Base-by-base conservation (phyloP, 768 basidiomycete species). In the Tylopilus plumbeoviolaceoides region DNA sequence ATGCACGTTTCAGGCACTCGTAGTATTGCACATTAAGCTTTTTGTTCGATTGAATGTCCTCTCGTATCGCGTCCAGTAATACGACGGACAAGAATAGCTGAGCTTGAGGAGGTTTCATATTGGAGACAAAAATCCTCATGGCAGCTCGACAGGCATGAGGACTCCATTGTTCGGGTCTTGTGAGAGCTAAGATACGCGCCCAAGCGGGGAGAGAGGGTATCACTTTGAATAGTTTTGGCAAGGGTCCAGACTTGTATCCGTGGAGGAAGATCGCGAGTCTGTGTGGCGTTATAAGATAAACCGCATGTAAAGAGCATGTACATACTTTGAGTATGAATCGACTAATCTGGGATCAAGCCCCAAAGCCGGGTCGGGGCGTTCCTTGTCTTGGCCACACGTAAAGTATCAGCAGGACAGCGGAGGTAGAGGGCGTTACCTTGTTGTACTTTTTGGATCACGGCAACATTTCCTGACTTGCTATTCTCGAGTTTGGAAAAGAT, bases 171-270 rank as follows among this genome's bases (percentile, higher is more conserved):
- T 94, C 87, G 1, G 97, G 97, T 49, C 80, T 79, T 14, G 97
- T 98, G 42, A 98, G 80, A 25, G 95, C 91, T 41, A 99, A 82
- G 57, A 98, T 85, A 44, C 93, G 89, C 10, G 95, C 94, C 97
- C 97, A 99, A 55, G 90, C 86, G 4, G 92, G 89, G 23, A 98
- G 83, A 11, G 95, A 89, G 20, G 97, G 97, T 43, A 99, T 89
- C 56, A 99, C 89, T 77, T 99, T 99, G 83, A 99, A 95, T 4
- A 94, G 78, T 73, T 98, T 98, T 28, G 97, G 97, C 1, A 99
- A 79, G 1, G 94, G 85, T 1, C 95, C 95, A 14, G 94, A 94
- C 62, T 89, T 91, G 76, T 99, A 98, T 51, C 85, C 84, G 40
- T 80, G 85, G 30, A 99, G 80, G 55, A 95, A 83, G 54, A 80